Percentiles rank a stretch among this genome's conserved stretches.
phyloP scores from a whole-genome alignment of 331 rosid species.

The Quercus lobata region DNA sequence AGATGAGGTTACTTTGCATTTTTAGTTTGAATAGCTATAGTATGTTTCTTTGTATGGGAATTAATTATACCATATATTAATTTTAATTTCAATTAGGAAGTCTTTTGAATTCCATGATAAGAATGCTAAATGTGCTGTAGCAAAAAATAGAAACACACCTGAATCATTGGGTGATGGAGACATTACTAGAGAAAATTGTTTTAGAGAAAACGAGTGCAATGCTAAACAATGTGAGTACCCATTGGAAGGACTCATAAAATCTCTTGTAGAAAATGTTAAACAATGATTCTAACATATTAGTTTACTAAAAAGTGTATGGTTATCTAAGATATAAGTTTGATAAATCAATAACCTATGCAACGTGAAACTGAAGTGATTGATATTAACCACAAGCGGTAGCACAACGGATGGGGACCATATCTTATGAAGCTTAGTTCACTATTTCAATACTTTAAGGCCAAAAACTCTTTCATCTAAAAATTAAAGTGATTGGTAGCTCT shows the following conservation, averaged over 20 bases:
- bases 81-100: slow-evolving; percentile 16
- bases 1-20: slow-evolving; percentile 16
- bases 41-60: neutral
- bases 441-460: no score
- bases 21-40: neutral
- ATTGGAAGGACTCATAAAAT: neutral
- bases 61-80: neutral
- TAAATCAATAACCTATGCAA: no score
- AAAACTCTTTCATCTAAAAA: no score
- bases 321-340: neutral
- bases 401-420: no score
- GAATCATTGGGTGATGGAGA: slow-evolving; percentile 18
- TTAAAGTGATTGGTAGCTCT: neutral
- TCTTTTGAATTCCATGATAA: slow-evolving; percentile 26
- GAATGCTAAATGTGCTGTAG: slow-evolving; percentile 20
- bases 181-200: slow-evolving; percentile 10
- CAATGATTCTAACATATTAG: neutral
- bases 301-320: neutral
- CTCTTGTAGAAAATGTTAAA: neutral
- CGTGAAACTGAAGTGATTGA: no score
- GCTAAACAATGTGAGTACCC: slow-evolving; percentile 17
- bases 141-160: slow-evolving; percentile 22
- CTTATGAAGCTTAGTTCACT: no score
- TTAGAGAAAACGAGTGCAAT: slow-evolving; percentile 15
- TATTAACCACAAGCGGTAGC: no score